These are phyloP conservation scores for Scalesia atractyloides DNA, from an alignment of 129 eudicot genomes.

Conservation along the genomic window DNA sequence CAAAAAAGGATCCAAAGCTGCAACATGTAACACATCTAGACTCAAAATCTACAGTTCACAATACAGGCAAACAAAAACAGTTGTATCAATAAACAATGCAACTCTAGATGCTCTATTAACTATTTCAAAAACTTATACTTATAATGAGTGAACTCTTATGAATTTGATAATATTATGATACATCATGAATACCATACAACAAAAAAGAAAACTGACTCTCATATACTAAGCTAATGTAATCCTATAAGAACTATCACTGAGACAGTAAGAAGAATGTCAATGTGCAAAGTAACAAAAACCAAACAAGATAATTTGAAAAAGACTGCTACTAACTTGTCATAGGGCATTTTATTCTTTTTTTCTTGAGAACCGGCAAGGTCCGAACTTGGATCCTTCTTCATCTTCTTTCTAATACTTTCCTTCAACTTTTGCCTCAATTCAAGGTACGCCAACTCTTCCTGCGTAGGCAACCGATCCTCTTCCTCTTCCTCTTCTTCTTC, in stretches of 20 bases:
- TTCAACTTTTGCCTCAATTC: conserved; percentile 68
- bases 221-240: not conserved
- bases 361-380: conserved; percentile 42
- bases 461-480: conserved; percentile 55
- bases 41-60: not conserved
- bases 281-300: not conserved
- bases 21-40: conserved; percentile 25
- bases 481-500: conserved; percentile 57
- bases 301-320: not conserved
- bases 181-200: conserved; percentile 11
- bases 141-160: not conserved
- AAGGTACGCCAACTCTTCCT: conserved; percentile 72
- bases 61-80: conserved; percentile 4
- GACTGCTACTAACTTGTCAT: conserved; percentile 62
- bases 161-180: not conserved
- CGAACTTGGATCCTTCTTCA: conserved; percentile 66
- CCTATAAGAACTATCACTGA: not conserved
- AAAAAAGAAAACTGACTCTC: not conserved
- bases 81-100: not conserved
- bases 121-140: not conserved
- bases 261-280: not conserved
- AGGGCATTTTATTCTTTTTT: conserved; percentile 36
- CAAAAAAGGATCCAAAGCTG: conserved; percentile 97
- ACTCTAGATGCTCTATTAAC: conserved; percentile 12
- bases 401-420: conserved; percentile 56